Conservation (phyloP, 805 yeast genomes). For the Scheffersomyces coipomensis region DNA sequence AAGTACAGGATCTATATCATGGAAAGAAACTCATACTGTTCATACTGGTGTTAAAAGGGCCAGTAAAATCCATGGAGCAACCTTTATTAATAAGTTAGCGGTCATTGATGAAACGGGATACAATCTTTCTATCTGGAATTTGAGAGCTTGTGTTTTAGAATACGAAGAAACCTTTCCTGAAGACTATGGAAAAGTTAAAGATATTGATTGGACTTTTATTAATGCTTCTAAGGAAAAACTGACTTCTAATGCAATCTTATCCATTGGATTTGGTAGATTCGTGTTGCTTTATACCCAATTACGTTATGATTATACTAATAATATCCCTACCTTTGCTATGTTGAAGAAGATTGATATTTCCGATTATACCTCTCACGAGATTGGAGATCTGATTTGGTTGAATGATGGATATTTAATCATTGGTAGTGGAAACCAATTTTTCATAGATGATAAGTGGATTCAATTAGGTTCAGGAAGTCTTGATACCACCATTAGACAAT, state of each 20-base stretch:
- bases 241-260: slow-evolving; percentile 55
- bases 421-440: slow-evolving; percentile 88
- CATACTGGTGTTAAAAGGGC: slow-evolving; percentile 57
- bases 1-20: slow-evolving; percentile 31
- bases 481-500: slow-evolving; percentile 50
- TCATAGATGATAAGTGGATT: slow-evolving; percentile 68
- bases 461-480: slow-evolving; percentile 34
- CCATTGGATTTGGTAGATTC: slow-evolving; percentile 69
- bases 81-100: slow-evolving; percentile 67
- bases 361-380: slow-evolving; percentile 70
- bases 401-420: slow-evolving; percentile 74
- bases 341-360: slow-evolving; percentile 71
- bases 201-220: slow-evolving; percentile 85
- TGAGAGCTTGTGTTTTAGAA: slow-evolving; percentile 64
- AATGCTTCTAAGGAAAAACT: slow-evolving; percentile 15
- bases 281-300: slow-evolving; percentile 76
- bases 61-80: slow-evolving; percentile 65
- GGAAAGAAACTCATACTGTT: slow-evolving; percentile 53
- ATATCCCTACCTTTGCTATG: slow-evolving; percentile 72
- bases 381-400: slow-evolving; percentile 90
- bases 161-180: slow-evolving; percentile 45
- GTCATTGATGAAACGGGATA: slow-evolving; percentile 56
- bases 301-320: slow-evolving; percentile 85
- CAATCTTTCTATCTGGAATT: slow-evolving; percentile 76
- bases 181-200: slow-evolving; percentile 46